Base-by-base conservation (phyloP, 2,329 filamentous ascomycete genomes). In the Teratosphaeria zuluensis region DNA sequence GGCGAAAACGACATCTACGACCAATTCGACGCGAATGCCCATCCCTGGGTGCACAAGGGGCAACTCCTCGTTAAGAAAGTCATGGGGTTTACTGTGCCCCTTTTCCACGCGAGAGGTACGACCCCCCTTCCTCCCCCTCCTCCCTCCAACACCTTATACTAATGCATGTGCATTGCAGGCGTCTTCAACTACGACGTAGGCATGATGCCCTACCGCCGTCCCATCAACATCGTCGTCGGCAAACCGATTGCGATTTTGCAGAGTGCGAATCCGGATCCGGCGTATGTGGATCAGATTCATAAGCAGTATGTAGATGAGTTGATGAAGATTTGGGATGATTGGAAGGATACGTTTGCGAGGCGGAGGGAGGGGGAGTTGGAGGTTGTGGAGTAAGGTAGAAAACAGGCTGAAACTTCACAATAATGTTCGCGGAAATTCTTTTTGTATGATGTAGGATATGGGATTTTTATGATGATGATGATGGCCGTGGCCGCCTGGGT, bases 101-200 rank as follows among this genome's bases (percentile, higher is more conserved):
- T 95, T 31, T 88, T 96, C 68, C 91, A 96, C 72, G 92, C 92
- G 2, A 78, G 92, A 30, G 68, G 65, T 64, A 60, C 38, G 63
- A 58, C 35, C 12, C 24, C 53, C 4, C 84, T 92, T 78, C 54
- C 54, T 12, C 53, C 21, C 14, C 53, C 9, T 12, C 28, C 46
- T 30, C 24, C n/a, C n/a, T n/a, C n/a, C n/a, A n/a, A n/a, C n/a
- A n/a, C n/a, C n/a, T n/a, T n/a, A n/a, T n/a, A n/a, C n/a, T n/a
- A n/a, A n/a, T n/a, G n/a, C n/a, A n/a, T n/a, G n/a, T n/a, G n/a
- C n/a, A n/a, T n/a, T n/a, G 5, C 32, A 66, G 92, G 92, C 12
- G 86, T 97, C 48, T 96, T 97, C 76, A 99, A 99, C 74, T 97
- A 99, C 71, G 94, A 99, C 72, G 90, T 96, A 14, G 94, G 94